Base-by-base conservation (phyloP, 257 asterid genomes). In the Striga asiatica region DNA sequence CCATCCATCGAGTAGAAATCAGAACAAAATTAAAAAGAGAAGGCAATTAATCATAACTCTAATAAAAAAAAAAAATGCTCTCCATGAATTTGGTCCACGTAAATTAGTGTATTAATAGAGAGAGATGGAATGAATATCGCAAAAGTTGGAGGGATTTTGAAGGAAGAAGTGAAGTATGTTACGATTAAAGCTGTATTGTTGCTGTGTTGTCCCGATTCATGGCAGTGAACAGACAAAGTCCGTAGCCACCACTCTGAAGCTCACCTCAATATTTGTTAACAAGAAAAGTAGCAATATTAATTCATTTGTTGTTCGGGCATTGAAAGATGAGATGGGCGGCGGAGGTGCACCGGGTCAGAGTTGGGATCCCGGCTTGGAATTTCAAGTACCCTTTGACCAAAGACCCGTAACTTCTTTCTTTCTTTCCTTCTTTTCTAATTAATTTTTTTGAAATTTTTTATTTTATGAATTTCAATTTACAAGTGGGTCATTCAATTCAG, bases 301-400 rank as follows among this genome's bases (percentile, higher is more conserved):
- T 31, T 23, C 68, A 61, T 52, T 75, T 41, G 60, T 17, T 21
- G 72, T 74, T 27, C 71, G 65, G 62, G 88, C 95, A n/a, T 58
- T 88, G 70, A 85, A 78, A 74, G 94, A 77, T 70, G 94, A 76
- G 73, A 73, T 67, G 68, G 53, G 70, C 13, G 86, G 88, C 19
- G 17, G 17, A 51, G 85, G 76, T 52, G 67, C 78, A 46, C 84
- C 82, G 21, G 94, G 92, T 27, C 82, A 66, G 67, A 77, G 82
- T 51, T 87, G 96, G 96, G 89, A 82, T 13, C 91, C 93, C 2
- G 95, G 93, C 2, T 69, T 82, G 82, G 97, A 84, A 75, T 7
- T 88, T 10, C 86, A 84, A 74, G 97, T 84, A 28, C 94, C 95
- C 0, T 88, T 76, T 49, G 97, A 88, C 54, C 95, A 88, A 68